Base-by-base conservation (phyloP, 2,329 filamentous ascomycete species). In the Diplodia mutila region DNA sequence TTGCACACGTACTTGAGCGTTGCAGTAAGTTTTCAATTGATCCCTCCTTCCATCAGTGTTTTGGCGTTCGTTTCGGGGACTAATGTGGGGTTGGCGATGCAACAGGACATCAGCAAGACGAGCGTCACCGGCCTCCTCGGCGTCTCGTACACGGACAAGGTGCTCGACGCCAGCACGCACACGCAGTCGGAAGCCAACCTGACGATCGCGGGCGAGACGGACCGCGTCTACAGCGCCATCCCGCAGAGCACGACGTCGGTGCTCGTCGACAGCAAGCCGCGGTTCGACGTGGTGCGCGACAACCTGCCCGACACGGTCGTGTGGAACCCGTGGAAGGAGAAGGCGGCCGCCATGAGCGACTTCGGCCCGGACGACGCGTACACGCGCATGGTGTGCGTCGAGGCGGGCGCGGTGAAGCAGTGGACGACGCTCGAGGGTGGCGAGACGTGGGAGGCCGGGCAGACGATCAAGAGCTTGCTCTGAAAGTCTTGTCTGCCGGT, bases 261-360 rank as follows among this genome's bases (percentile, higher is more conserved):
- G 57, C 76, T 83, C 18, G 88, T 91, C 73, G 85, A 80, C 61
- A 89, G 87, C 69, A 85, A 86, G 46, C 84, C 89, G 16, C 82
- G 86, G 61, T 93, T 91, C 82, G 88, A 89, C 69, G 85, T 98
- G 66, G 87, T 90, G 49, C 88, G 95, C 69, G 93, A 97, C 80
- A 94, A 93, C 72, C 85, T 99, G 72, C 86, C 87, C 70, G 92
- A 98, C 72, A 89, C 95, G 18, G 94, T 97, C 1, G 91, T 98
- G 34, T 99, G 95, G 95, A 99, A 99, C 80, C 95, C 95, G 1
- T 97, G 94, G 93, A 85, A 86, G 49, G 92, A 94, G 70, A 97
- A 96, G 83, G 89, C 92, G 1, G 87, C 89, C 73, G 85, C 85
- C 5, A 97, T 97, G 82, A 89, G 84, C 64, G 95, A 99, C 79